Conservation (phyloP, 2,329 filamentous ascomycete species). For the Fusarium caatingaense region DNA sequence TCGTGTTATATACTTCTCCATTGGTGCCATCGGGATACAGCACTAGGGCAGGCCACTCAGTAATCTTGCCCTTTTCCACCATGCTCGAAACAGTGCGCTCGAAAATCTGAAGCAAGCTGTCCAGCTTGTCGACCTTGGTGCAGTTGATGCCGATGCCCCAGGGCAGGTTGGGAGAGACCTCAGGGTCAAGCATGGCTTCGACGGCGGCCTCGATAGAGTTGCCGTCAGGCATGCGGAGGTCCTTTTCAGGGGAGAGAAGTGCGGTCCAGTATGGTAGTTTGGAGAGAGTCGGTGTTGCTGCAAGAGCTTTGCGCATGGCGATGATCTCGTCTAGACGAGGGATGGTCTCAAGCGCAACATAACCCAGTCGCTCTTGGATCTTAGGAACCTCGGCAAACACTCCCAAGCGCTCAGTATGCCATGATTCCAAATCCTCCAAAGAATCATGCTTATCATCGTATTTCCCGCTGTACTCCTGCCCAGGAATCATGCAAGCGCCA, state of each 20-base stretch:
- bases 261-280: slow-evolving; percentile 68
- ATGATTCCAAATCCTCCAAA: slow-evolving; percentile 59
- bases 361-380: slow-evolving; percentile 58
- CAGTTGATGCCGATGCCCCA: slow-evolving; percentile 77
- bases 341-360: slow-evolving; percentile 74
- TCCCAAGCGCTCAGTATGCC: slow-evolving; percentile 67
- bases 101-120: slow-evolving; percentile 64
- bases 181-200: slow-evolving; percentile 52
- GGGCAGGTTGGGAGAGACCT: slow-evolving; percentile 51
- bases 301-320: slow-evolving; percentile 62
- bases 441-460: slow-evolving; percentile 65
- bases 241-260: slow-evolving; percentile 70
- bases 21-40: slow-evolving; percentile 77
- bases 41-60: slow-evolving; percentile 65
- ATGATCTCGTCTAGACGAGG: slow-evolving; percentile 71
- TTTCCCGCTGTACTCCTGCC: slow-evolving; percentile 71
- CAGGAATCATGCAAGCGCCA: slow-evolving; percentile 73
- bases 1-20: slow-evolving; percentile 74
- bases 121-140: slow-evolving; percentile 73
- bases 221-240: slow-evolving; percentile 67
- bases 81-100: slow-evolving; percentile 60
- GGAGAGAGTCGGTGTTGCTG: slow-evolving; percentile 44
- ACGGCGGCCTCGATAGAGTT: slow-evolving; percentile 53
- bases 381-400: slow-evolving; percentile 59
- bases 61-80: slow-evolving; percentile 49